Evolutionary conservation across 345 rosid species (phyloP).

Genomic region (Geranium rotundifolium): DNA sequence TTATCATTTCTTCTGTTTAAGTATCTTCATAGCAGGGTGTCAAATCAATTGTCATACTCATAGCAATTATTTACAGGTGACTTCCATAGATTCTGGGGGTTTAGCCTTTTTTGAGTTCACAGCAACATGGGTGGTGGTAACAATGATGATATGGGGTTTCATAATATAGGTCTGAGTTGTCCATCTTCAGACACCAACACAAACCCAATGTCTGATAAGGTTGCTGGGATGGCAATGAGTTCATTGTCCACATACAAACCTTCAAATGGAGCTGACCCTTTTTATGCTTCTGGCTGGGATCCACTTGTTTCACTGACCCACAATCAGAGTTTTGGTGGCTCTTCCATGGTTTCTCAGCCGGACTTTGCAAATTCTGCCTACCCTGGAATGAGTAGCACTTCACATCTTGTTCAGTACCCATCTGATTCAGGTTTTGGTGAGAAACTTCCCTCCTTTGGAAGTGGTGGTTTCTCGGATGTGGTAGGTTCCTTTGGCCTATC

Average conservation of each 20-base stretch:
- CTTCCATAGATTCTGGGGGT: constrained; percentile 19
- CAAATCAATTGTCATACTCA: constrained; percentile 14
- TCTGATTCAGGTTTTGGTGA: constrained; percentile 50
- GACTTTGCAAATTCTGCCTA: constrained; percentile 48
- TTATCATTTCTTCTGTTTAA: constrained; percentile 11
- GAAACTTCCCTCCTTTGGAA: constrained; percentile 44
- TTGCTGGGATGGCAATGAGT: constrained; percentile 28
- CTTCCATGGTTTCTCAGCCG: constrained; percentile 40
- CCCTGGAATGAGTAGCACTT: constrained; percentile 31
- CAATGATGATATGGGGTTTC: constrained; percentile 40
- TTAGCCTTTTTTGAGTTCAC: constrained; percentile 21
- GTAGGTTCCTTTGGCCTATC: constrained; percentile 33
- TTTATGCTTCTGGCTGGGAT: constrained; percentile 78
- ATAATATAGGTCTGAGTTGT: constrained; percentile 36
- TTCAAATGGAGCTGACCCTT: constrained; percentile 30
- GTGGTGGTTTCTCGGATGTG: constrained; percentile 53
- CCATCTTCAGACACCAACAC: constrained; percentile 32
- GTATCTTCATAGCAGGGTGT: constrained; percentile 9
- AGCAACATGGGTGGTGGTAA: constrained; percentile 46
- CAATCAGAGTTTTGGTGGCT: constrained; percentile 33
- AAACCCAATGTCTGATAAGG: constrained; percentile 22
- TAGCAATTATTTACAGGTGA: constrained; percentile 10
- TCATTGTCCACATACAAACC: constrained; percentile 34
- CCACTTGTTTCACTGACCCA: constrained; percentile 38
- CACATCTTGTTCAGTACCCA: constrained; percentile 42